Conservation (phyloP, 352 stramenopile species). For the Sclerospora graminicola region DNA sequence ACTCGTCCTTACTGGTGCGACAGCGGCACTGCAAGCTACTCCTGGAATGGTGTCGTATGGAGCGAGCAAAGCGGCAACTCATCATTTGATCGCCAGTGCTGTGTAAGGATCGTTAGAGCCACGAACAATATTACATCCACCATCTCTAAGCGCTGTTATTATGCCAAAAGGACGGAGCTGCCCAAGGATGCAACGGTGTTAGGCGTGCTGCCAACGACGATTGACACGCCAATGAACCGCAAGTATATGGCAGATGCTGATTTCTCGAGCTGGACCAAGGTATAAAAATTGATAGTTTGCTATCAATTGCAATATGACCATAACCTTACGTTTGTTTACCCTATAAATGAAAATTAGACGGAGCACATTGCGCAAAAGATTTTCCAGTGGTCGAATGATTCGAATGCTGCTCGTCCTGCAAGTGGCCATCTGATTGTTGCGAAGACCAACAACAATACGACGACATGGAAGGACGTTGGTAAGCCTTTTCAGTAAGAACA, state of each 20-base stretch:
- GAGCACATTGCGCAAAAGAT: constrained; percentile 74
- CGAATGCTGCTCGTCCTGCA: constrained; percentile 28
- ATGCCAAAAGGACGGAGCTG: constrained; percentile 34
- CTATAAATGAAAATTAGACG: constrained; percentile 16
- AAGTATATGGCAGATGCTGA: constrained; percentile 82
- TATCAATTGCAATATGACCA: too few relatives aligned
- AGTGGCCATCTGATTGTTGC: constrained; percentile 66
- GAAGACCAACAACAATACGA: constrained; percentile 42
- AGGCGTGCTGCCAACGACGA: constrained; percentile 66
- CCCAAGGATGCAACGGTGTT: constrained; percentile 40
- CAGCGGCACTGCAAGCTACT: constrained; percentile 66
- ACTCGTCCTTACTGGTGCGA: constrained; percentile 75
- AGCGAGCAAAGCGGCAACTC: constrained; percentile 85
- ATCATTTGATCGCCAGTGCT: constrained; percentile 78
- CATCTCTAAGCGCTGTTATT: background rate
- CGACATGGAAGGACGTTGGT: constrained; percentile 53
- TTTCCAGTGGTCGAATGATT: constrained; percentile 46
- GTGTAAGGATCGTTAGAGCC: too few relatives aligned
- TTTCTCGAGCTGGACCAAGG: constrained; percentile 76
- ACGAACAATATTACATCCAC: too few relatives aligned
- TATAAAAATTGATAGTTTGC: constrained; percentile 14
- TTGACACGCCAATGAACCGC: constrained; percentile 86
- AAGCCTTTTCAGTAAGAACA: constrained; percentile 56
- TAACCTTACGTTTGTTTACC: background rate
- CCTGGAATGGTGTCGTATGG: constrained; percentile 82